phyloP scores from a whole-genome alignment of 305 asterid genomes.

The Fraxinus baroniana region DNA sequence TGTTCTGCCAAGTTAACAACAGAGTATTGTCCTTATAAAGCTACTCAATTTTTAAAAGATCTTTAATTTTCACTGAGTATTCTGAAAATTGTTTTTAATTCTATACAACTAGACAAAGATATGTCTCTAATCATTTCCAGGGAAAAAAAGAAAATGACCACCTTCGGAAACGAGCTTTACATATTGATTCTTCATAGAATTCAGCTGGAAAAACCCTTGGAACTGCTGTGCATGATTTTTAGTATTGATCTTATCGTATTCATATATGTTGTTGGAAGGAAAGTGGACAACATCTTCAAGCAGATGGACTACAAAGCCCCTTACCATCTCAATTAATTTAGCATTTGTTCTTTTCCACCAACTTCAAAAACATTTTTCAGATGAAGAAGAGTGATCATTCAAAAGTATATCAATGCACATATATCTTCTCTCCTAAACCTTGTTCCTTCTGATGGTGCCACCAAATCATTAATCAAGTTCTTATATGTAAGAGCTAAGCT shows the following conservation, averaged over 20 bases:
- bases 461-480: slow-evolving; percentile 11
- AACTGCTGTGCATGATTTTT: not conserved
- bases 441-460: slow-evolving; percentile 21
- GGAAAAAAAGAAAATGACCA: not conserved
- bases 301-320: not conserved
- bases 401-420: slow-evolving; percentile 7
- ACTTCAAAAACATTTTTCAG: slow-evolving; percentile 4
- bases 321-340: not conserved
- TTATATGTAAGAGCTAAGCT: slow-evolving; percentile 8
- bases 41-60: not conserved
- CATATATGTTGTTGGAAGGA: not conserved
- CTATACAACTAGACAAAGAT: not conserved
- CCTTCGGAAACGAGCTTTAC: not conserved
- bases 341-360: not conserved
- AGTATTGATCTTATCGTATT: not conserved
- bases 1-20: not conserved
- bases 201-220: not conserved
- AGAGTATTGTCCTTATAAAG: not conserved
- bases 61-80: not conserved
- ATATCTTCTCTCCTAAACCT: slow-evolving; percentile 7
- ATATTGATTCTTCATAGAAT: not conserved
- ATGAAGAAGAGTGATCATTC: slow-evolving; percentile 15
- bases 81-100: not conserved
- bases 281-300: slow-evolving; percentile 1
- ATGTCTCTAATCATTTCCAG: not conserved